These are phyloP conservation scores for Torulaspora quercuum DNA, from an alignment of 805 yeast genomes.

Conservation along the genomic window DNA sequence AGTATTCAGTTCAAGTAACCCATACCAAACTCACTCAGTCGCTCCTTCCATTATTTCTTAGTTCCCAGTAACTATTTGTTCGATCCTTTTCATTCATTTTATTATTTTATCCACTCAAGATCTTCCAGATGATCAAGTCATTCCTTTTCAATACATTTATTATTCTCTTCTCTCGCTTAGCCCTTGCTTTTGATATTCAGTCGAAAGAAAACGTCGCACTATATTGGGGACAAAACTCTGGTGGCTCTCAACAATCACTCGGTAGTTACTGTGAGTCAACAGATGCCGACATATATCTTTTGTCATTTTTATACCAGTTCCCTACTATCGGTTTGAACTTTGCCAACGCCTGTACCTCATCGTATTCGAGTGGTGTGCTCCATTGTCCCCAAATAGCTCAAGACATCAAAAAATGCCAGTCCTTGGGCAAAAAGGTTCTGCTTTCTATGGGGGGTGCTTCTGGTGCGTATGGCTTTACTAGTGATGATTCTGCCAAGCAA, in stretches of 20 bases:
- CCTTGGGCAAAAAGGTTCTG: constrained; percentile 70
- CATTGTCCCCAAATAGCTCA: constrained; percentile 54
- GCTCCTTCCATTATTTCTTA: constrained; percentile 4
- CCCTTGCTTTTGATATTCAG: constrained; percentile 35
- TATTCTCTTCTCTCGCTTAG: constrained; percentile 1
- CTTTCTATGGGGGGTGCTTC: constrained; percentile 76
- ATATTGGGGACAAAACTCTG: constrained; percentile 88
- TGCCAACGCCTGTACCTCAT: constrained; percentile 48
- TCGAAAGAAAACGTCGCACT: constrained; percentile 62
- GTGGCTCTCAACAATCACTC: constrained; percentile 49
- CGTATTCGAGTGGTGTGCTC: constrained; percentile 41
- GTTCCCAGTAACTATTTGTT: constrained; percentile 1
- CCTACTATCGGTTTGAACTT: constrained; percentile 55
- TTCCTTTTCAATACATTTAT: constrained; percentile 5
- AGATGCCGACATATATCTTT: constrained; percentile 64
- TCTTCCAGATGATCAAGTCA: constrained; percentile 10
- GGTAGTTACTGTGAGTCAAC: constrained; percentile 62
- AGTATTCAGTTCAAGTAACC: not conserved
- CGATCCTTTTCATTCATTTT: constrained; percentile 12
- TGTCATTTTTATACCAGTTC: constrained; percentile 67
- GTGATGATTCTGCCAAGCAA: constrained; percentile 68
- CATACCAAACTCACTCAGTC: constrained; percentile 1
- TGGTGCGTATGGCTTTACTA: constrained; percentile 79
- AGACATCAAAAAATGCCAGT: constrained; percentile 75
- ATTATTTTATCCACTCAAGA: constrained; percentile 7